Evolutionary conservation across 306 rosid genomes (phyloP).

Genomic region (Glycine tomentella): DNA sequence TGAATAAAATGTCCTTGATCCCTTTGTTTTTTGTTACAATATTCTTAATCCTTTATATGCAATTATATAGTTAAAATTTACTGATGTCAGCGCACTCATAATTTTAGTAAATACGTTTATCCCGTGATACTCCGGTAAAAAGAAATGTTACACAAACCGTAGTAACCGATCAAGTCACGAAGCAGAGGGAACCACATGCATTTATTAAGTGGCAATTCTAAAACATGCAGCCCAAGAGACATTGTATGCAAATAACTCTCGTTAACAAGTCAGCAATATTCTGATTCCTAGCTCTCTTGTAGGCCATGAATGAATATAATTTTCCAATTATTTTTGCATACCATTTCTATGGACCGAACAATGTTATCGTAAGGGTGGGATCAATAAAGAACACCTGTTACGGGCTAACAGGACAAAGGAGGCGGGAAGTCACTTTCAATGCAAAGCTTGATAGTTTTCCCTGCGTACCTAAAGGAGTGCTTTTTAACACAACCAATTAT

Average conservation of each 20-base stretch:
- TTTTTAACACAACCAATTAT: not conserved
- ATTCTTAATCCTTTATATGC: not conserved
- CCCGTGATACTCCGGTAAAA: not conserved
- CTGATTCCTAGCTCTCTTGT: constrained; percentile 12
- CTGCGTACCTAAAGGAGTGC: too few relatives aligned
- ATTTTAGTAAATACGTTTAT: not conserved
- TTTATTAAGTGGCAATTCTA: constrained; percentile 6
- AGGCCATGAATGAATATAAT: constrained; percentile 13
- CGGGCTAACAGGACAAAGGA: constrained; percentile 8
- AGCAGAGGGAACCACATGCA: constrained; percentile 25
- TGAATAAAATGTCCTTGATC: not conserved
- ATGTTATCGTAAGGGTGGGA: not conserved
- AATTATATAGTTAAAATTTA: not conserved
- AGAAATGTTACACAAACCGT: not conserved
- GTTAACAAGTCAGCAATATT: constrained; percentile 26
- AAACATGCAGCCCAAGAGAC: constrained; percentile 9
- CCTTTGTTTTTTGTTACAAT: not conserved
- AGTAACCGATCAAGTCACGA: not conserved
- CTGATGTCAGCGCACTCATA: not conserved
- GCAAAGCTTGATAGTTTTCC: not conserved
- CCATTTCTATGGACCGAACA: constrained; percentile 2
- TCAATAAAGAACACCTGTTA: not conserved
- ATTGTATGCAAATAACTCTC: not conserved
- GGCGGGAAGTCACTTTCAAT: not conserved
- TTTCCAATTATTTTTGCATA: constrained; percentile 19